Evolutionary conservation across 1,139 yeast species (phyloP).

Genomic region (Protomyces gravidus): DNA sequence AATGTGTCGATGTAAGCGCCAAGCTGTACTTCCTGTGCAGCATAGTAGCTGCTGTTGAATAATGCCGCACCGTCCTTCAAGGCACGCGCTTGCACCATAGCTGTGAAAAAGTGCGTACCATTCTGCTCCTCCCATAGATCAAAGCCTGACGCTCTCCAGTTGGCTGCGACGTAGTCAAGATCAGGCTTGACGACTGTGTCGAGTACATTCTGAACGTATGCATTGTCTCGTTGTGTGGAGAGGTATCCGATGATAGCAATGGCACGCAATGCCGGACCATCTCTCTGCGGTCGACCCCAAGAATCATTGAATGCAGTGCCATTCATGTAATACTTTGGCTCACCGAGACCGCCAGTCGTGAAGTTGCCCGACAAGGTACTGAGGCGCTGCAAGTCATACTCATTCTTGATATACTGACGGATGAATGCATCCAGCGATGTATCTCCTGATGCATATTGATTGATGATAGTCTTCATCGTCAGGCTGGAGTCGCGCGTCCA

Average conservation of each 20-base stretch:
- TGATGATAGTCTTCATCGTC: constrained; percentile 63
- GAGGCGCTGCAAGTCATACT: constrained; percentile 10
- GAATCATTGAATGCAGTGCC: constrained; percentile 32
- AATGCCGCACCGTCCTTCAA: constrained; percentile 54
- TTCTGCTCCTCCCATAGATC: constrained; percentile 94
- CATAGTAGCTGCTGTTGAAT: constrained; percentile 44
- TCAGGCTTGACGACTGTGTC: constrained; percentile 58
- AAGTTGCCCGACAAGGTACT: constrained; percentile 19
- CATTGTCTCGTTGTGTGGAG: constrained; percentile 39
- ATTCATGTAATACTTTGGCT: constrained; percentile 26
- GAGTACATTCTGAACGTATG: constrained; percentile 16
- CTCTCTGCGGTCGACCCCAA: constrained; percentile 94
- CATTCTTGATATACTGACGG: constrained; percentile 16
- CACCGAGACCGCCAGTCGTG: constrained; percentile 18
- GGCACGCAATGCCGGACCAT: constrained; percentile 84
- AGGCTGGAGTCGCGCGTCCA: constrained; percentile 92
- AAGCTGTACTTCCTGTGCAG: constrained; percentile 45
- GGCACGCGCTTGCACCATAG: constrained; percentile 68
- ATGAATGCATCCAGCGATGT: constrained; percentile 12
- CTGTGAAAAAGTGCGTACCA: constrained; percentile 65
- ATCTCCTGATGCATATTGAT: constrained; percentile 39
- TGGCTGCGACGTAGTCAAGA: constrained; percentile 56
- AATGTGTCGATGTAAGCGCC: constrained; percentile 41
- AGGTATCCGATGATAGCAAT: constrained; percentile 57
- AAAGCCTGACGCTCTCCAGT: constrained; percentile 65